Percentiles rank a stretch among this genome's conserved stretches.
Evolutionary conservation across 257 asterid genomes (phyloP).

Genomic region (Vinca minor): DNA sequence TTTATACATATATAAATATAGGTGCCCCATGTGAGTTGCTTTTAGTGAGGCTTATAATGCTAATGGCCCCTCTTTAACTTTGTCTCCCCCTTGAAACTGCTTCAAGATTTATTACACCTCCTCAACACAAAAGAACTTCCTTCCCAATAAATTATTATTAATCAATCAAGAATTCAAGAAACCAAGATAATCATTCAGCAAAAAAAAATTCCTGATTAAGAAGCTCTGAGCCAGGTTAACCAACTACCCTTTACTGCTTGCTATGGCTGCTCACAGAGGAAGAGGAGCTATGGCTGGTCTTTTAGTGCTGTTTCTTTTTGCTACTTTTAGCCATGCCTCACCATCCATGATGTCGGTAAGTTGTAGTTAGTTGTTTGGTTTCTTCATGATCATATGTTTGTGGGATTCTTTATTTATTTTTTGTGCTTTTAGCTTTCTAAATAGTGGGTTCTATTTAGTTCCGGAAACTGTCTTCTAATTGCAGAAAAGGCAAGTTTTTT

Average conservation of each 20-base stretch:
- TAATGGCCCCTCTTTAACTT: slow-evolving; percentile 36
- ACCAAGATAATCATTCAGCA: too few relatives aligned
- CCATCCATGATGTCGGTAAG: slow-evolving; percentile 63
- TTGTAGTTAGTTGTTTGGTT: not conserved
- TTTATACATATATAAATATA: not conserved
- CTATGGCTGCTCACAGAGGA: slow-evolving; percentile 56
- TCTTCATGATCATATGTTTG: slow-evolving; percentile 9
- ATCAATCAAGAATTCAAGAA: slow-evolving; percentile 16
- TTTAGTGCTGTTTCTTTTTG: slow-evolving; percentile 53
- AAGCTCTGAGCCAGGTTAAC: too few relatives aligned
- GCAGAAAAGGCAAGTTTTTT: not conserved
- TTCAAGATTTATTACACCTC: too few relatives aligned
- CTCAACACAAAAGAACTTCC: too few relatives aligned
- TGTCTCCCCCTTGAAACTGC: too few relatives aligned
- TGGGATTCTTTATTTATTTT: not conserved
- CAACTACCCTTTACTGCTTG: too few relatives aligned
- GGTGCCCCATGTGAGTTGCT: slow-evolving; percentile 68
- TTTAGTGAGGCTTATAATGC: slow-evolving; percentile 51
- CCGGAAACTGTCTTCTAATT: slow-evolving; percentile 4
- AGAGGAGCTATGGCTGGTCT: slow-evolving; percentile 74
- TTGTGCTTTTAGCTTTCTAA: not conserved
- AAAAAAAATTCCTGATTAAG: too few relatives aligned
- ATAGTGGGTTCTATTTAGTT: slow-evolving; percentile 5
- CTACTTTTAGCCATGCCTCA: slow-evolving; percentile 60
- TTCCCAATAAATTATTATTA: not conserved